phyloP scores from a whole-genome alignment of 805 yeast species.

The Starmera amethionina region DNA sequence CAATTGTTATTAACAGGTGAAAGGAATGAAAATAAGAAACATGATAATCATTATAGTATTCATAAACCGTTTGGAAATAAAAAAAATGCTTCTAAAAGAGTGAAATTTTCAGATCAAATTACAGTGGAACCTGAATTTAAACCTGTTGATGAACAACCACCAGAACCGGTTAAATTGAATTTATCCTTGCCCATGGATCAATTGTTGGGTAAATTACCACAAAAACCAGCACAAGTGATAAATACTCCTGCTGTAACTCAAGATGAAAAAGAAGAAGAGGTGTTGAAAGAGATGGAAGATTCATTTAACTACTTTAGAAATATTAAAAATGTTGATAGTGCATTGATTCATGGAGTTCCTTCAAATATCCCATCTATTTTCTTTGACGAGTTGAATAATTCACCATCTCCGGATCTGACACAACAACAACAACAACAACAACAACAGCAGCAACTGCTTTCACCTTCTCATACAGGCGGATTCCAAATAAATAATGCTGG shows the following conservation, averaged over 20 bases:
- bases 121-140: slow-evolving; percentile 10
- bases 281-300: slow-evolving; percentile 63
- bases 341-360: slow-evolving; percentile 62
- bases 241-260: slow-evolving; percentile 21
- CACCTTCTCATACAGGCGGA: slow-evolving; percentile 20
- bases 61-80: slow-evolving; percentile 22
- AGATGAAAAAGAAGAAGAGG: slow-evolving; percentile 61
- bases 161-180: slow-evolving; percentile 32
- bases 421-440: slow-evolving; percentile 14
- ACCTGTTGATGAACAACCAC: slow-evolving; percentile 7
- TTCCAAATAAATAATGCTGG: slow-evolving; percentile 1
- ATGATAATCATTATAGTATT: slow-evolving; percentile 13
- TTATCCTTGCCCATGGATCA: slow-evolving; percentile 72
- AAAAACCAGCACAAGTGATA: slow-evolving; percentile 9
- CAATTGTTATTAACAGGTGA: slow-evolving; percentile 77
- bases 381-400: slow-evolving; percentile 15
- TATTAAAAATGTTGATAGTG: slow-evolving; percentile 67
- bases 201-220: slow-evolving; percentile 37
- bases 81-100: slow-evolving; percentile 43
- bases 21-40: slow-evolving; percentile 37
- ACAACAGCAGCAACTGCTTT: slow-evolving; percentile 3
- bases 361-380: slow-evolving; percentile 35
- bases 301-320: slow-evolving; percentile 67
- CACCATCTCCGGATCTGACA: slow-evolving; percentile 19
- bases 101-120: slow-evolving; percentile 63